phyloP scores from a whole-genome alignment of 345 rosid species.

The Cardiospermum halicacabum region DNA sequence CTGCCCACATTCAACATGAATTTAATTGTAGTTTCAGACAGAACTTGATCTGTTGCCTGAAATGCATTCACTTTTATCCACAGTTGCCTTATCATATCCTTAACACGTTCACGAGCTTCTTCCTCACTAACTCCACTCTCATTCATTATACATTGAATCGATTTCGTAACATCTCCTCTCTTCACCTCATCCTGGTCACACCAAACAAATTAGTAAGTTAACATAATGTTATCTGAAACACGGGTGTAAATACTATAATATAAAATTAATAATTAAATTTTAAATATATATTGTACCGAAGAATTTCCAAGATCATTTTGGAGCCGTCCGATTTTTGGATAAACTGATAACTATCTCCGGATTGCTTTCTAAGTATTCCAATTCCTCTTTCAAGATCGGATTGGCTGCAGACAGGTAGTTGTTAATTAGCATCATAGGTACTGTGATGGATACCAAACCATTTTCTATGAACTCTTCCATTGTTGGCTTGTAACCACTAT shows the following conservation, averaged over 20 bases:
- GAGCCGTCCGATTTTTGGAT: background rate
- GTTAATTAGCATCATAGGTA: background rate
- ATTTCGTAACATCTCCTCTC: slow-evolving; percentile 51
- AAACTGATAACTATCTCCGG: background rate
- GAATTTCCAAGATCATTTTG: slow-evolving; percentile 8
- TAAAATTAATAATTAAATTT: background rate
- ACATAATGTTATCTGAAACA: background rate
- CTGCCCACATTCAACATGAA: too few relatives aligned
- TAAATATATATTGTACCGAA: slow-evolving; percentile 8
- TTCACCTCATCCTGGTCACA: slow-evolving; percentile 38
- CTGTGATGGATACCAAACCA: background rate
- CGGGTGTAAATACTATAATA: background rate
- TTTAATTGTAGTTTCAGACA: too few relatives aligned
- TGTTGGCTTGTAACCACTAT: slow-evolving; percentile 1
- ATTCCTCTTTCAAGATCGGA: background rate
- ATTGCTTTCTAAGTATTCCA: background rate
- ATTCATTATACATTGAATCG: slow-evolving; percentile 33
- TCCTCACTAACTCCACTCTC: slow-evolving; percentile 36
- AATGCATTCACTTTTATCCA: too few relatives aligned
- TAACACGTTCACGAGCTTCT: too few relatives aligned
- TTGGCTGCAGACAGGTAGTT: background rate
- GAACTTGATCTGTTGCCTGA: too few relatives aligned
- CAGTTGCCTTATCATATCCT: too few relatives aligned
- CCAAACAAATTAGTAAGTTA: background rate
- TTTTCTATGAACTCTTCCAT: slow-evolving; percentile 20